Conservation (phyloP, 2,329 filamentous ascomycete species). For the Colletotrichum kahawae region DNA sequence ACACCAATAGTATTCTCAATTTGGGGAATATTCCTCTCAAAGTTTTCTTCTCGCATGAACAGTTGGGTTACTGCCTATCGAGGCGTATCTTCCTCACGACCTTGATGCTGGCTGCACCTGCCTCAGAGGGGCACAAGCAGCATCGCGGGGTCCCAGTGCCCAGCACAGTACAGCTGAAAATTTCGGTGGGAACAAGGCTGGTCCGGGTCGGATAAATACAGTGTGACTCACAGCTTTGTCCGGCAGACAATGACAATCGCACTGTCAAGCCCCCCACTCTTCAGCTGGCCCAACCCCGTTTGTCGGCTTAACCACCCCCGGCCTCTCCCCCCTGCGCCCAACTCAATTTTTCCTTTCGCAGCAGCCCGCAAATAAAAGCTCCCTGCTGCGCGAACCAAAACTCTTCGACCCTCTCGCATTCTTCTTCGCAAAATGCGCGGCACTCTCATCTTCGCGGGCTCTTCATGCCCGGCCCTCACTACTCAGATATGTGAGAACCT, state of each 20-base stretch:
- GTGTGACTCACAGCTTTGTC: not conserved
- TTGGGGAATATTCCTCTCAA: not conserved
- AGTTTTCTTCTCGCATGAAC: not conserved
- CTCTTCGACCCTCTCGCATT: constrained; percentile 29
- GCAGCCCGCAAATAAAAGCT: constrained; percentile 26
- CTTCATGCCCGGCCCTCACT: constrained; percentile 69
- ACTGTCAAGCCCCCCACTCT: not conserved
- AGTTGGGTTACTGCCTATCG: not conserved
- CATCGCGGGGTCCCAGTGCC: not conserved
- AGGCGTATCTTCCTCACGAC: not conserved
- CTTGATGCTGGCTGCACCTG: not conserved
- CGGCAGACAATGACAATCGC: not conserved
- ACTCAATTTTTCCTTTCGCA: constrained; percentile 18
- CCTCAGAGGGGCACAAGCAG: not conserved
- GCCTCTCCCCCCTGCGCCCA: not conserved
- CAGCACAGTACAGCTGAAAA: not conserved
- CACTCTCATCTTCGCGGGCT: constrained; percentile 71
- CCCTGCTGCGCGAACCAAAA: constrained; percentile 26
- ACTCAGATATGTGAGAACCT: constrained; percentile 71
- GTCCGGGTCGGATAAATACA: constrained; percentile 17
- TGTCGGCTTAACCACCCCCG: constrained; percentile 7
- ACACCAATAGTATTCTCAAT: not conserved
- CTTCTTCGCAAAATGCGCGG: constrained; percentile 58
- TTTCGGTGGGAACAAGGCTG: not conserved
- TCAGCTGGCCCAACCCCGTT: not conserved